phyloP scores from a whole-genome alignment of 495 filamentous ascomycete genomes.

The Corynascus novoguineensis region DNA sequence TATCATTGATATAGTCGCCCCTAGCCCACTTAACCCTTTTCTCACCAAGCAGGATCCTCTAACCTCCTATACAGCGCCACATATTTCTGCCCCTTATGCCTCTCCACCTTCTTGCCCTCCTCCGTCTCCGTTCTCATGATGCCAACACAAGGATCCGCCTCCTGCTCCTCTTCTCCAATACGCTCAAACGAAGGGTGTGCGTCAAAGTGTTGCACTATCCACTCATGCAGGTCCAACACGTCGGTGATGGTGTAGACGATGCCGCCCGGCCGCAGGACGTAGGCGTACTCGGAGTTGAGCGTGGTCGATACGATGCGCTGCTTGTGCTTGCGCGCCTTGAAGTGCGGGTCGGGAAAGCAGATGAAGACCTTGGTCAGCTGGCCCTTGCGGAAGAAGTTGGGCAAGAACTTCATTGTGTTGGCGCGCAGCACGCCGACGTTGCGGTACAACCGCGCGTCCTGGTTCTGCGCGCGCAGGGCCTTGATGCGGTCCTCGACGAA shows the following conservation, averaged over 20 bases:
- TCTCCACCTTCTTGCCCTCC: conserved; percentile 93
- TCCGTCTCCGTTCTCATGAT: conserved; percentile 87
- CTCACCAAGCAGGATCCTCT: conserved; percentile 55
- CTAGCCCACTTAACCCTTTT: not conserved
- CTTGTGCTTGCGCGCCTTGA: conserved; percentile 96
- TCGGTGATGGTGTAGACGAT: conserved; percentile 94
- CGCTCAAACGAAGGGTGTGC: conserved; percentile 62
- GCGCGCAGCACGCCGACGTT: conserved; percentile 82
- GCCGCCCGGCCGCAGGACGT: conserved; percentile 73
- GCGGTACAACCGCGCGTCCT: conserved; percentile 58
- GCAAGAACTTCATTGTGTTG: conserved; percentile 98
- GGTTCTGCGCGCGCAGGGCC: conserved; percentile 66
- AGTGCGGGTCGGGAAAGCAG: conserved; percentile 97
- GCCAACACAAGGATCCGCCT: conserved; percentile 66
- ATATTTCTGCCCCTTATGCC: conserved; percentile 83
- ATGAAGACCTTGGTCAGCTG: conserved; percentile 89
- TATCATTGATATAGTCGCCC: not conserved
- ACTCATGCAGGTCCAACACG: conserved; percentile 86
- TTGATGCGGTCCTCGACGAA: conserved; percentile 82
- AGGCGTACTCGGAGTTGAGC: conserved; percentile 89
- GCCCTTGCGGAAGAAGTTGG: conserved; percentile 78
- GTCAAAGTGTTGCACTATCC: conserved; percentile 85
- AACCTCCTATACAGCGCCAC: conserved; percentile 78
- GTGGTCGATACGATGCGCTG: conserved; percentile 86
- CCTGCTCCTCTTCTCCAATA: conserved; percentile 59